Conservation (phyloP, 371 early-diverging fungal genomes). For the Batrachochytrium dendrobatidis region DNA sequence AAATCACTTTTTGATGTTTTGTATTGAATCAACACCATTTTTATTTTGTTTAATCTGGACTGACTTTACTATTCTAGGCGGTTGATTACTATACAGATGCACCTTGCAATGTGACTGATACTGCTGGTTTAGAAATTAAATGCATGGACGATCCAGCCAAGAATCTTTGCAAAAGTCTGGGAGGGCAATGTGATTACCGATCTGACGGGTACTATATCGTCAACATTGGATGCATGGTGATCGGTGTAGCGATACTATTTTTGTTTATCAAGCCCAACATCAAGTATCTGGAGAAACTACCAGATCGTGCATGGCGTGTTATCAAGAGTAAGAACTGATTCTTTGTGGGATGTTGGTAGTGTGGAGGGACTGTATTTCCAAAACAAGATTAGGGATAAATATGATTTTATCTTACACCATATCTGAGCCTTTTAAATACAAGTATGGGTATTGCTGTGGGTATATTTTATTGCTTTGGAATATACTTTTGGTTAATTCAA, state of each 20-base stretch:
- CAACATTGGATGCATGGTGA: slow-evolving; percentile 56
- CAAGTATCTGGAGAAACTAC: slow-evolving; percentile 52
- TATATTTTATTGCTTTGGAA: neutral
- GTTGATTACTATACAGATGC: slow-evolving; percentile 86
- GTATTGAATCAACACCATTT: no score
- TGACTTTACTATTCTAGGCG: slow-evolving; percentile 45
- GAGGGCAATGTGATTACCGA: slow-evolving; percentile 58
- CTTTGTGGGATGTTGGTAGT: neutral
- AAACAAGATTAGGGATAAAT: no score
- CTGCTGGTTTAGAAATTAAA: slow-evolving; percentile 12
- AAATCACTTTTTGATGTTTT: slow-evolving; percentile 2
- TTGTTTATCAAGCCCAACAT: slow-evolving; percentile 63
- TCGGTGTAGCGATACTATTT: slow-evolving; percentile 54
- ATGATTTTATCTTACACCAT: no score
- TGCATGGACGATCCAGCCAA: slow-evolving; percentile 61
- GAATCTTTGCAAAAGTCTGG: slow-evolving; percentile 48
- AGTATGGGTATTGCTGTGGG: no score
- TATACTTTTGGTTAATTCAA: neutral
- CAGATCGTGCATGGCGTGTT: slow-evolving; percentile 31
- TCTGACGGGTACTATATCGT: slow-evolving; percentile 86
- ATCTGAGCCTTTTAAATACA: no score
- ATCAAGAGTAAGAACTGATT: slow-evolving; percentile 1
- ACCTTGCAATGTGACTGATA: slow-evolving; percentile 16
- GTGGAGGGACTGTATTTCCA: no score
- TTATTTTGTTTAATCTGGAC: no score